Conservation (phyloP, 495 filamentous ascomycete genomes). For the Annulohypoxylon maeteangense region DNA sequence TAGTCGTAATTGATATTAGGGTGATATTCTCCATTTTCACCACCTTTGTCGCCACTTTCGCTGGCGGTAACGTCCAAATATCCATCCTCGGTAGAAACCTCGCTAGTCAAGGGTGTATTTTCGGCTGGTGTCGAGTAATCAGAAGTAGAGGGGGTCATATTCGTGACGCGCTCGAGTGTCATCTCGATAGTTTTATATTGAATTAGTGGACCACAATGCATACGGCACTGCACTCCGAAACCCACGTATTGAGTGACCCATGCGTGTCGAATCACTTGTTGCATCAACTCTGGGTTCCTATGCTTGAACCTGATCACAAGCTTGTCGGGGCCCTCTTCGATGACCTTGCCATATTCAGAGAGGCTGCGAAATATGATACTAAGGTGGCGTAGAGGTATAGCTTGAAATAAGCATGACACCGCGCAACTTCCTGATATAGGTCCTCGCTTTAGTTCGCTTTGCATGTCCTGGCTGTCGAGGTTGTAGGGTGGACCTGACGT, state of each 20-base stretch:
- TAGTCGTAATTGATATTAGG: conserved; percentile 2
- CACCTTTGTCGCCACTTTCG: background rate
- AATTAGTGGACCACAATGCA: conserved; percentile 18
- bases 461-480: conserved; percentile 19
- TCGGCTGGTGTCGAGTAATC: background rate
- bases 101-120: background rate
- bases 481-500: conserved; percentile 4
- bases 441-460: background rate
- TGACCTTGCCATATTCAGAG: conserved; percentile 22
- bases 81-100: background rate
- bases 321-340: conserved; percentile 19
- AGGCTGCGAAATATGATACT: conserved; percentile 5
- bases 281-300: background rate
- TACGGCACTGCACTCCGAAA: background rate
- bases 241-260: conserved; percentile 40
- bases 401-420: conserved; percentile 20
- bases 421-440: background rate
- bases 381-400: conserved; percentile 10
- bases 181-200: background rate
- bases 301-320: conserved; percentile 20
- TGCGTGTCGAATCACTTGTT: conserved; percentile 7
- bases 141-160: background rate
- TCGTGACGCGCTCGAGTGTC: background rate
- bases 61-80: background rate
- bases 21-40: background rate